phyloP scores from a whole-genome alignment of 768 basidiomycete genomes.

The Boletus rubropictus region DNA sequence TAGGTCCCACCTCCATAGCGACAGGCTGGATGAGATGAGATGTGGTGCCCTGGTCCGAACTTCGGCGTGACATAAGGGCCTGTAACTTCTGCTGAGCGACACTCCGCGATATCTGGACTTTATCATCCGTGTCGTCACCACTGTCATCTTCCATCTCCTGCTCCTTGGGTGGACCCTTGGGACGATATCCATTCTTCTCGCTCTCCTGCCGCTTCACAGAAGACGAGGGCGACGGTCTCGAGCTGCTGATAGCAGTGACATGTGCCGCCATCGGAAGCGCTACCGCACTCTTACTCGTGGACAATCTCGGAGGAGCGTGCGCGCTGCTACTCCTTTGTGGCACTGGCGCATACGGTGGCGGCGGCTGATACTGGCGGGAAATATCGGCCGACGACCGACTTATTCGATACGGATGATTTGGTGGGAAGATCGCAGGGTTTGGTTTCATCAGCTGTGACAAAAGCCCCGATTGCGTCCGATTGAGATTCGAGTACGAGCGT shows the following conservation, averaged over 20 bases:
- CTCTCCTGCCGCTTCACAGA: conserved; percentile 23
- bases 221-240: conserved; percentile 22
- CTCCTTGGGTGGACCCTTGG: conserved; percentile 58
- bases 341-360: conserved; percentile 15
- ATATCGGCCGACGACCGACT: conserved; percentile 49
- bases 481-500: conserved; percentile 56
- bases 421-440: conserved; percentile 54
- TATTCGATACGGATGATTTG: conserved; percentile 52
- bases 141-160: conserved; percentile 65
- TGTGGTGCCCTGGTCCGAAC: conserved; percentile 25
- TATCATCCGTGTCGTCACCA: conserved; percentile 45
- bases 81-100: conserved; percentile 64
- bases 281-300: conserved; percentile 50
- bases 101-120: conserved; percentile 56
- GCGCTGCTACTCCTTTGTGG: conserved; percentile 28
- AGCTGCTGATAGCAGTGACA: conserved; percentile 36
- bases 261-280: conserved; percentile 54
- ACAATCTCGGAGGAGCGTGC: conserved; percentile 34
- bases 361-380: conserved; percentile 19
- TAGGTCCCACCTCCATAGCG: conserved; percentile 13
- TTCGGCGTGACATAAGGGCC: conserved; percentile 46
- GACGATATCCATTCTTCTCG: conserved; percentile 45
- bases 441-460: conserved; percentile 70
- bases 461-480: conserved; percentile 49
- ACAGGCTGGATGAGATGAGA: conserved; percentile 21